These are phyloP conservation scores for Hypholoma sublateritium DNA, from an alignment of 768 basidiomycete genomes.

Conservation along the genomic window DNA sequence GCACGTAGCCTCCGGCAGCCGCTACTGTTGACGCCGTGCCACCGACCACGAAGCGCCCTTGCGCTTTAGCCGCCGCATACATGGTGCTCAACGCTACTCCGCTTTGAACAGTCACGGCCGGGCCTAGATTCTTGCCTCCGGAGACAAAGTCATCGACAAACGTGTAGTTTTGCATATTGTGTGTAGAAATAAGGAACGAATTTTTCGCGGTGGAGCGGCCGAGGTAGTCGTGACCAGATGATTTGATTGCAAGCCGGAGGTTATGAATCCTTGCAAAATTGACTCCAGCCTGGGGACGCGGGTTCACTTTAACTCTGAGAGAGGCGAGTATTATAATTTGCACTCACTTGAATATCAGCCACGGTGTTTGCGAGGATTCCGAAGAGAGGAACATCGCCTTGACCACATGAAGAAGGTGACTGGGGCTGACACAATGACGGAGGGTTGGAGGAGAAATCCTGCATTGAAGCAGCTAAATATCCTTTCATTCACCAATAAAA, in stretches of 20 bases:
- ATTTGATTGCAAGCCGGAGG: constrained; percentile 36
- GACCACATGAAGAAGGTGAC: constrained; percentile 22
- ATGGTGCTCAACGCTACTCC: constrained; percentile 48
- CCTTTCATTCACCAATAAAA: not conserved
- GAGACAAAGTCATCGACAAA: constrained; percentile 23
- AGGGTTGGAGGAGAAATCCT: constrained; percentile 25
- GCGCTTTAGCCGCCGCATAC: constrained; percentile 36
- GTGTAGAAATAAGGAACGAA: constrained; percentile 41
- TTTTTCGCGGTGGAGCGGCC: constrained; percentile 42
- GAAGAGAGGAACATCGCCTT: constrained; percentile 30
- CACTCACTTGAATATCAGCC: constrained; percentile 27
- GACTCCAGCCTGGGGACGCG: constrained; percentile 27
- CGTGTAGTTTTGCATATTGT: constrained; percentile 32
- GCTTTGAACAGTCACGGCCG: constrained; percentile 32
- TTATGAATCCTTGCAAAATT: constrained; percentile 36
- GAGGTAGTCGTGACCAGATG: constrained; percentile 43
- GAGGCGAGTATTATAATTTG: not conserved
- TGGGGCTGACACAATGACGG: constrained; percentile 25
- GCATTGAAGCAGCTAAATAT: not conserved
- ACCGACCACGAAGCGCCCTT: constrained; percentile 45
- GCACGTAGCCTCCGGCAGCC: constrained; percentile 47
- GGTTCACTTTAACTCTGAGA: no score
- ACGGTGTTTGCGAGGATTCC: constrained; percentile 28
- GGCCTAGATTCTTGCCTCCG: not conserved
- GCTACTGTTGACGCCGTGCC: constrained; percentile 46